Evolutionary conservation across 148 eudicot species (phyloP), one percentile per base, ranked within the genome.

Genomic region (Fallopia convolvulus): DNA sequence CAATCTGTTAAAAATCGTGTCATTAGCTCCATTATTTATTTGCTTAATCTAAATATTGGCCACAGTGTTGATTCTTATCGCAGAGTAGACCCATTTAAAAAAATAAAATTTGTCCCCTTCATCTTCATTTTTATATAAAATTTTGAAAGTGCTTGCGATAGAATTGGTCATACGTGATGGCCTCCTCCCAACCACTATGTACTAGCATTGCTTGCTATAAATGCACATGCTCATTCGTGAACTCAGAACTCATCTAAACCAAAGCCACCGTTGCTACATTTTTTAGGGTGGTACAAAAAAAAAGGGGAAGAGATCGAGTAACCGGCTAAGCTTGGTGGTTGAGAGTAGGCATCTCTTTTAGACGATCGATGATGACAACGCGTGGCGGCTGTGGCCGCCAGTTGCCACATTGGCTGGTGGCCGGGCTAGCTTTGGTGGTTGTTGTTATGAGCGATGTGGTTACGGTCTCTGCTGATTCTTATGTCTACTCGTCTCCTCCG

Each of bases 401-500:
- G 8, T 20, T 52, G 65, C 65, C 63, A 75, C 77, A 75, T 33
- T 53, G 39, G n/a, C 14, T 55, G 42, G 77, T 39, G 47, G 66
- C 77, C 17, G 49, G 33, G 6, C 32, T 53, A 4, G 44, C 46
- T 2, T 9, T 63, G 39, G 39, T 12, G 17, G 26, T 75, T 9
- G 12, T 55, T 17, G 15, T 53, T 36, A 30, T 41, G 44, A 75
- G 46, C 47, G 7, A 36, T 6, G 66, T 55, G 41, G 65, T 41
- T 18, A 0, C 23, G 0, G 77, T 53, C 20, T 75, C 65, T 5
- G 77, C 77, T 12, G 68, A 75, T 55, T 63, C 78, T 58, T 76
- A 76, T 15, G n/a, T 58, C 8, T 76, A 76, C 71, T 63, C 39
- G 5, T 63, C 70, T 63, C 87, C 86, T 0, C 84, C 84, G 4